Conservation (phyloP, 2,329 filamentous ascomycete species). For the Waltergamsia citrina region DNA sequence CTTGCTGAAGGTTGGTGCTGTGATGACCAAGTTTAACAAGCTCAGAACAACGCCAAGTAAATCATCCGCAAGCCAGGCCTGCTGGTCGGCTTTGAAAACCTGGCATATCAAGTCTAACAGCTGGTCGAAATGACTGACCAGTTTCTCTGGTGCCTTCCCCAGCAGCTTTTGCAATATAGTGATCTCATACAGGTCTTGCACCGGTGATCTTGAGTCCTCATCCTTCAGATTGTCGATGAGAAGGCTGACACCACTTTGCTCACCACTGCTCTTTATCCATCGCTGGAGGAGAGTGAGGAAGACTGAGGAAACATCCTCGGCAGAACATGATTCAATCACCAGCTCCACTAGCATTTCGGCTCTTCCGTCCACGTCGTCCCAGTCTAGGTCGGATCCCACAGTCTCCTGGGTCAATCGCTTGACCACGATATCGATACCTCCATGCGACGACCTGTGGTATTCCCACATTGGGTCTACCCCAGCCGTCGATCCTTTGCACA, state of each 20-base stretch:
- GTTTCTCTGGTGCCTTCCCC: constrained; percentile 49
- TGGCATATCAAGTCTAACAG: constrained; percentile 55
- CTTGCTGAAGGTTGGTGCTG: constrained; percentile 44
- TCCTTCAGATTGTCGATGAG: constrained; percentile 16
- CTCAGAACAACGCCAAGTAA: constrained; percentile 45
- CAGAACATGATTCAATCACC: constrained; percentile 37
- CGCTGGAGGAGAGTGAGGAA: constrained; percentile 50
- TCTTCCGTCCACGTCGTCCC: constrained; percentile 36
- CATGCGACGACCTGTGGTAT: constrained; percentile 34
- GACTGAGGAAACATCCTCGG: constrained; percentile 47
- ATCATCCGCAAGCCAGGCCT: constrained; percentile 33
- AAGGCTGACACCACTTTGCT: constrained; percentile 10
- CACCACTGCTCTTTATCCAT: constrained; percentile 37
- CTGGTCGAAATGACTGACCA: constrained; percentile 55
- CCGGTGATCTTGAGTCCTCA: constrained; percentile 26
- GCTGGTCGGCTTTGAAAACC: constrained; percentile 40
- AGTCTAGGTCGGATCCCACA: constrained; percentile 21
- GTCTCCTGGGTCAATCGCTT: constrained; percentile 6
- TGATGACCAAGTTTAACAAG: constrained; percentile 50
- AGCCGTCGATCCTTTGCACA: constrained; percentile 39
- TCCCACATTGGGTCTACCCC: constrained; percentile 34
- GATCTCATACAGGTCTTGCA: constrained; percentile 43
- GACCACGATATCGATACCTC: constrained; percentile 41
- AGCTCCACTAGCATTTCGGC: constrained; percentile 37
- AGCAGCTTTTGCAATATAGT: constrained; percentile 59